Evolutionary conservation across 1,284 basidiomycete species (phyloP), one percentile per base, ranked within the genome.

Genomic region (Sporisorium scitamineum): DNA sequence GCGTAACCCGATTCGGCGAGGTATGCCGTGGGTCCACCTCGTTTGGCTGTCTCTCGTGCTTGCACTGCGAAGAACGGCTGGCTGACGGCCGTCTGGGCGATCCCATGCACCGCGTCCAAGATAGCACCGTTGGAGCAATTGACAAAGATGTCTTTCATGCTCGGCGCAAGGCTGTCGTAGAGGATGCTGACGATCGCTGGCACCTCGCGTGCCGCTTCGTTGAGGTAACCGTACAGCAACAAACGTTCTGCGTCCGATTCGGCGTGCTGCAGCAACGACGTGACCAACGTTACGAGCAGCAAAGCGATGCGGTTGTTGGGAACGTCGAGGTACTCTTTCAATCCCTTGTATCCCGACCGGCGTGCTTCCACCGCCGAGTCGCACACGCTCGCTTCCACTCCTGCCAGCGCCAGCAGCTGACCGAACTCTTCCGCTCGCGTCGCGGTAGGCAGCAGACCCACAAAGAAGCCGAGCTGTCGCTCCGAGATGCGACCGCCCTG

Each of bases 11-110:
- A 79, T 59, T 83, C 81, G n/a, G 68, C 76, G 26, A 82, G 61
- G 41, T 80, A 83, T 2, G 77, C 81, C 24, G 59, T 68, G 10
- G 80, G 79, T 1, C 81, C 80, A 9, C 81, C 81, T 29, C 81
- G 70, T 13, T 70, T 75, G 16, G 67, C 64, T n/a, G 81, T 83
- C 67, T 83, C 81, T n/a, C 68, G 57, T 11, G 78, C 78, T 51
- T 83, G 81, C 18, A 78, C 80, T n/a, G 79, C 79, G 50, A 83
- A 82, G 48, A 83, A 78, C 7, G 81, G 81, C 61, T 82, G 79
- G 22, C 69, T 74, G 39, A 79, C 76, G 6, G 80, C 80, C 3
- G 78, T 78, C 48, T 76, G 71, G 8, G 81, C 77, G 50, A 83
- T 82, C 6, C 70, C 69, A 24, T 83, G 79, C 24, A 81, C 80